Evolutionary conservation across 768 basidiomycete species (phyloP), one percentile per base, ranked within the genome.

Genomic region (Rhizopogon vinicolor): DNA sequence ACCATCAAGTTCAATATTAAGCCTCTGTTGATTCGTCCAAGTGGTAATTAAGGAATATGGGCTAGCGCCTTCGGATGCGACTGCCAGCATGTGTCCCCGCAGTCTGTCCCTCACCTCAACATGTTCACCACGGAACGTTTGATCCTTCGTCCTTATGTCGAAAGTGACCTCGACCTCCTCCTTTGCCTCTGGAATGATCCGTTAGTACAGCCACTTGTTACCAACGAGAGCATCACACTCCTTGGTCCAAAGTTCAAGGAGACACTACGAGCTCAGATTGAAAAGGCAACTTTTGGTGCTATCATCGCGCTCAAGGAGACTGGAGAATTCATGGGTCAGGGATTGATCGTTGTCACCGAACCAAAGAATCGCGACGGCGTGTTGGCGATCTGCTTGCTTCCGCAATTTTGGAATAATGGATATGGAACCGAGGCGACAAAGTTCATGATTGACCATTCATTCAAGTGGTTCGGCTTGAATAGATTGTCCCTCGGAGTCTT

Each of bases 391-490:
- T 68, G 66, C 41, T 59, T 75, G 14, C 48, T 44, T 9, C 62
- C 63, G 2, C 39, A 63, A 52, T 72, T 70, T 51, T 76, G 78
- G 73, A 62, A 65, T 12, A 65, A 67, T 16, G 78, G 78, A 1
- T 78, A 72, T 52, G 77, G 77, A 3, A 71, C 65, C 33, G 76
- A 79, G 50, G 69, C 69, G 44, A 71, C 72, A 48, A 60, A 60
- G 33, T 79, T 75, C 58, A 61, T 78, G 35, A 60, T 76, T 12
- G 74, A 77, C 31, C 65, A 77, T 53, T 67, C 67, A 22, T 80
- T 80, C 31, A 54, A 67, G 41, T 68, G 68, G 62, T 59, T 79
- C 46, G 69, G 64, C 28, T 52, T 78, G 58, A 74, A 76, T 42
- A 72, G 76, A 13, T 55, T 80, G 54, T 73, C 76, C 31, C 62